These are phyloP conservation scores for Posidonia oceanica DNA, from an alignment of 116 monocot genomes.

Conservation along the genomic window DNA sequence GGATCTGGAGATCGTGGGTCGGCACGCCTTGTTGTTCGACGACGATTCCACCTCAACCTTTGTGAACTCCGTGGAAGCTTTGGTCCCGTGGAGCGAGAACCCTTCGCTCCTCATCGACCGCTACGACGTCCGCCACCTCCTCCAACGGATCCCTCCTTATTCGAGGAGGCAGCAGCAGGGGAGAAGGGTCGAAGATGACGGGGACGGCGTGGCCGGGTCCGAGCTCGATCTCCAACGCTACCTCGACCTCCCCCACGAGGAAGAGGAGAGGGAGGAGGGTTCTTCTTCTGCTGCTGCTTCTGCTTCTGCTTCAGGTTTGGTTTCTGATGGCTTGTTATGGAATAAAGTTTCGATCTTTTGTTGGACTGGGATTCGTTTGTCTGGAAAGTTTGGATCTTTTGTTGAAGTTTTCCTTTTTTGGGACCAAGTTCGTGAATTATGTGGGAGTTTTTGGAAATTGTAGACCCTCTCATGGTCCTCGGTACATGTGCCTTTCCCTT, in stretches of 20 bases:
- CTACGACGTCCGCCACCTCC: constrained; percentile 88
- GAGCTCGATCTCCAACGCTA: constrained; percentile 67
- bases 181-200: background rate
- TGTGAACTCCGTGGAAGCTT: constrained; percentile 59
- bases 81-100: constrained; percentile 64
- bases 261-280: background rate
- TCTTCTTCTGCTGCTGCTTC: background rate
- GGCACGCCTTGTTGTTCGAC: constrained; percentile 82
- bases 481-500: no score
- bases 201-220: constrained; percentile 23
- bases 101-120: constrained; percentile 73
- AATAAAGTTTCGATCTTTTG: no score
- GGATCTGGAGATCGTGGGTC: constrained; percentile 45
- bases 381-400: no score
- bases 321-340: background rate
- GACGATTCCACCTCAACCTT: constrained; percentile 65
- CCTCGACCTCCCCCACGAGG: constrained; percentile 31
- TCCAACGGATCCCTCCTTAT: constrained; percentile 59
- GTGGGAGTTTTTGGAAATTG: no score
- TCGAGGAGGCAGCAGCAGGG: background rate
- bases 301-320: background rate
- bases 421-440: no score
- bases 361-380: no score
- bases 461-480: no score
- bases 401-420: no score